Conservation (phyloP, 2,329 filamentous ascomycete species). For the Ramularia collo-cygni region DNA sequence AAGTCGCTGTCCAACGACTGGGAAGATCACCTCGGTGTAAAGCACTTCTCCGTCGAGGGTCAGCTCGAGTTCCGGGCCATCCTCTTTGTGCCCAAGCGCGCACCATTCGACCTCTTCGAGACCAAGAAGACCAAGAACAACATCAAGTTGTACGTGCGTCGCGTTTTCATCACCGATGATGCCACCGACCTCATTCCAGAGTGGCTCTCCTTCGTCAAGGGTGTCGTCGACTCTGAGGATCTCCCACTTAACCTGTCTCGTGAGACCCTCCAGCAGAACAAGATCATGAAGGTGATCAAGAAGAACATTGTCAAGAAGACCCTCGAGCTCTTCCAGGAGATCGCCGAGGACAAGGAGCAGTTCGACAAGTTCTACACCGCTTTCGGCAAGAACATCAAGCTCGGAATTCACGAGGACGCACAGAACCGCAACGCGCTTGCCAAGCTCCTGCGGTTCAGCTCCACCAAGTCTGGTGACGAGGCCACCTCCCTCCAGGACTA, state of each 20-base stretch:
- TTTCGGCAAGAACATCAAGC: slow-evolving; percentile 99
- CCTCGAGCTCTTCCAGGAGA: slow-evolving; percentile 98
- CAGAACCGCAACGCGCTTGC: slow-evolving; percentile 90
- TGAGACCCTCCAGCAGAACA: slow-evolving; percentile 99
- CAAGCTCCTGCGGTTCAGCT: slow-evolving; percentile 98
- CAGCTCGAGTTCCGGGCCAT: slow-evolving; percentile 99
- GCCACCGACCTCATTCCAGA: slow-evolving; percentile 98
- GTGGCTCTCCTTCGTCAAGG: slow-evolving; percentile 99
- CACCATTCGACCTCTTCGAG: slow-evolving; percentile 99
- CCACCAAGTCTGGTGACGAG: slow-evolving; percentile 99
- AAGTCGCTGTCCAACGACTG: slow-evolving; percentile 99
- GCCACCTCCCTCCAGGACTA: slow-evolving; percentile 93
- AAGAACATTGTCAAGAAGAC: slow-evolving; percentile 99
- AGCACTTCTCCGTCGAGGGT: slow-evolving; percentile 99
- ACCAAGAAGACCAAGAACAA: slow-evolving; percentile 99
- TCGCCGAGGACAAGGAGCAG: slow-evolving; percentile 98
- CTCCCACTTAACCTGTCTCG: slow-evolving; percentile 98
- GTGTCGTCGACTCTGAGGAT: slow-evolving; percentile 99
- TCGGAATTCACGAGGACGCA: slow-evolving; percentile 98
- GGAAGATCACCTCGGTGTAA: slow-evolving; percentile 98
- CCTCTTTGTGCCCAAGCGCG: slow-evolving; percentile 98
- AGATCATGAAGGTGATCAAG: slow-evolving; percentile 99
- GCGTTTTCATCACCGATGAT: slow-evolving; percentile 99
- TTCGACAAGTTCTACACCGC: slow-evolving; percentile 99
- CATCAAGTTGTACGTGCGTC: slow-evolving; percentile 99